Conservation (phyloP, 2,329 filamentous ascomycete genomes). For the Penicillium sp. region DNA sequence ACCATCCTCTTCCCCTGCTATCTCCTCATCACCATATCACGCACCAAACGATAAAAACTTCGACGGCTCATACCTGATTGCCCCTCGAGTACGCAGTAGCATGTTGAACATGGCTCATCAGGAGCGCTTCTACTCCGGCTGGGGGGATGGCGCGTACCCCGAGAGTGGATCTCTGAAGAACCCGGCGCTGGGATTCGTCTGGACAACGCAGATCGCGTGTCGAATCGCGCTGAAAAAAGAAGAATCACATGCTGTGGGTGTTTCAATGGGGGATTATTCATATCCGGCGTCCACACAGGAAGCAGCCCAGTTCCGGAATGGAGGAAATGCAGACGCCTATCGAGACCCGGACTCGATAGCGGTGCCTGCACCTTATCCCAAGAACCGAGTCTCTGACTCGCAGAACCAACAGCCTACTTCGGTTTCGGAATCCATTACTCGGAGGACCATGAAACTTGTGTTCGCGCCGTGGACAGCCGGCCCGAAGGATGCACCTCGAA, state of each 20-base stretch:
- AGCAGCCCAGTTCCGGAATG: neutral
- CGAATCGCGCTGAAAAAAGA: constrained; percentile 78
- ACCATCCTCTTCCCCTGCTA: constrained; percentile 25
- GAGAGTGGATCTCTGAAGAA: constrained; percentile 62
- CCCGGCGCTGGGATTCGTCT: constrained; percentile 81
- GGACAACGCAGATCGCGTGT: constrained; percentile 84
- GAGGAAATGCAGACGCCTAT: neutral
- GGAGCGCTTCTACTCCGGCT: constrained; percentile 92
- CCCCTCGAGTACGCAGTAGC: constrained; percentile 45
- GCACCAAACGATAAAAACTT: constrained; percentile 32
- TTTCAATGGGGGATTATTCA: constrained; percentile 8
- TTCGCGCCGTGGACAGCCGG: constrained; percentile 75
- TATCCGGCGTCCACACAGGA: constrained; percentile 8
- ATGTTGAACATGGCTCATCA: constrained; percentile 76
- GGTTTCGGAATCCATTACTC: constrained; percentile 44
- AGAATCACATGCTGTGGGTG: constrained; percentile 48
- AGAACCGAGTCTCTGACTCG: neutral
- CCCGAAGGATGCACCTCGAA: constrained; percentile 49
- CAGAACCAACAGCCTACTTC: neutral
- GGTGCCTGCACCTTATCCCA: constrained; percentile 1
- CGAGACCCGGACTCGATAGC: constrained; percentile 6
- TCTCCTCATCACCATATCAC: constrained; percentile 31
- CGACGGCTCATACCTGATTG: constrained; percentile 40
- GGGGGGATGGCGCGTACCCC: constrained; percentile 67
- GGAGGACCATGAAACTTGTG: constrained; percentile 81